Evolutionary conservation across 129 eudicot species (phyloP).

Genomic region (Pseudognaphalium luteoalbum): DNA sequence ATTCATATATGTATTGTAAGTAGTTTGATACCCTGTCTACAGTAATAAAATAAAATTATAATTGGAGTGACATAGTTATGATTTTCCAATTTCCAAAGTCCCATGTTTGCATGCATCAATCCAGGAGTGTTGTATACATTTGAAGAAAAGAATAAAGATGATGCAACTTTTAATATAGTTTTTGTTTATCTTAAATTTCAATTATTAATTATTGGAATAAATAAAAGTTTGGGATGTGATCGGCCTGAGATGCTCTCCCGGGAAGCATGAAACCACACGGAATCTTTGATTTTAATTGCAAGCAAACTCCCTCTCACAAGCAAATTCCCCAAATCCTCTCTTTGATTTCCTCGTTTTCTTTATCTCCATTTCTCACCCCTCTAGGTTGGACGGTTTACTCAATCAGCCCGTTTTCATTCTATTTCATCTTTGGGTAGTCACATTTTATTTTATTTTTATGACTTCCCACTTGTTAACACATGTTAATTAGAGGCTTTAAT

Average conservation of each 20-base stretch:
- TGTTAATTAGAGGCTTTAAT: too few relatives aligned
- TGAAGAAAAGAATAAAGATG: slow-evolving; percentile 33
- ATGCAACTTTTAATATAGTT: slow-evolving; percentile 3
- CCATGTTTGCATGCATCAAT: slow-evolving; percentile 41
- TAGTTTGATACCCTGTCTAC: too few relatives aligned
- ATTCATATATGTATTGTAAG: too few relatives aligned
- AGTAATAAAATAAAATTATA: background rate
- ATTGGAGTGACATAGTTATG: background rate
- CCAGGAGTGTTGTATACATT: slow-evolving; percentile 34
- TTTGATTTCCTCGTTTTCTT: slow-evolving; percentile 15
- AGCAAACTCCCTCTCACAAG: slow-evolving; percentile 31
- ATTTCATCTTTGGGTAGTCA: background rate
- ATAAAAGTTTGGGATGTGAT: background rate
- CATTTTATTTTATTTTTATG: too few relatives aligned
- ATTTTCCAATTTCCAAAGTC: slow-evolving; percentile 1
- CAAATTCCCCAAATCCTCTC: slow-evolving; percentile 22
- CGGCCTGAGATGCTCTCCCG: slow-evolving; percentile 39
- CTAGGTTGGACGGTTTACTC: background rate
- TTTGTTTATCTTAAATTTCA: background rate
- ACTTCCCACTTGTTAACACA: too few relatives aligned
- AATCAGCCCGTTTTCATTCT: background rate
- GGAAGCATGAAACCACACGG: slow-evolving; percentile 47
- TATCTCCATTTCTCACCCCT: slow-evolving; percentile 13
- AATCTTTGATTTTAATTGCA: slow-evolving; percentile 44
- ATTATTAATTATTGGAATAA: background rate